Base-by-base conservation (phyloP, 139 green algal species). In the Chlamydomonas applanata region DNA sequence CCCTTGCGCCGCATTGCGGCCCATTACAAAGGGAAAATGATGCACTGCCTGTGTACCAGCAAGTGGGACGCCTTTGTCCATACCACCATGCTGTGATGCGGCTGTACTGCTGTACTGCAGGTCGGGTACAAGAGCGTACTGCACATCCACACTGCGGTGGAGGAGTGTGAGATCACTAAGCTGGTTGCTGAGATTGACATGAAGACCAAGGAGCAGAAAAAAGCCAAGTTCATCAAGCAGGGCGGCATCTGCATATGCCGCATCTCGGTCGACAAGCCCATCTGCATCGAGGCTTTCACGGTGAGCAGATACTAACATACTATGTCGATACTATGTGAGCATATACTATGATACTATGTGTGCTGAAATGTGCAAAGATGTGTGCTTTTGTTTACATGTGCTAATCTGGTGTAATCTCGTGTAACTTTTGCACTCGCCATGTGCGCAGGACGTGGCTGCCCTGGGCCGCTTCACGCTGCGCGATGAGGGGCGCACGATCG, bases 121-220 rank as follows among this genome's bases (percentile, higher is more conserved):
- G 56, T 82, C 20, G 71, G 89, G 33, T 95, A 95, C 84, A 96
- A 95, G 81, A 80, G 79, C 56, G 81, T 97, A 19, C 85, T 94
- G 52, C 97, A 97, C 86, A 89, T 94, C 53, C 93, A 97, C 83
- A 88, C 84, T 44, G 78, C 93, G 4, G 87, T 94, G 30, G 95
- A 99, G 89, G 95, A 99, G 89, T 97, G 93, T 74, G 95, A 99
- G 88, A 88, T 98, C 56, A 93, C 87, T 17, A 89, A 91, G 74
- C 80, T 99, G 62, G 33, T 95, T 11, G 78, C 71, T 11, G 79
- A 89, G 77, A 84, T 98, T 0, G 91, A 98, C 83, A 80, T 86
- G 46, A 95, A 96, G 78, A 98, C 89, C 33, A 92, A 92, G 76
- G 86, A 92, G 73, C 85, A 92, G 76, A 93, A 93, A 64, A 97